Percentiles rank a stretch among this genome's conserved stretches.
phyloP scores from a whole-genome alignment of 208 protist genomes.

The Acanthamoeba culbertsoni region DNA sequence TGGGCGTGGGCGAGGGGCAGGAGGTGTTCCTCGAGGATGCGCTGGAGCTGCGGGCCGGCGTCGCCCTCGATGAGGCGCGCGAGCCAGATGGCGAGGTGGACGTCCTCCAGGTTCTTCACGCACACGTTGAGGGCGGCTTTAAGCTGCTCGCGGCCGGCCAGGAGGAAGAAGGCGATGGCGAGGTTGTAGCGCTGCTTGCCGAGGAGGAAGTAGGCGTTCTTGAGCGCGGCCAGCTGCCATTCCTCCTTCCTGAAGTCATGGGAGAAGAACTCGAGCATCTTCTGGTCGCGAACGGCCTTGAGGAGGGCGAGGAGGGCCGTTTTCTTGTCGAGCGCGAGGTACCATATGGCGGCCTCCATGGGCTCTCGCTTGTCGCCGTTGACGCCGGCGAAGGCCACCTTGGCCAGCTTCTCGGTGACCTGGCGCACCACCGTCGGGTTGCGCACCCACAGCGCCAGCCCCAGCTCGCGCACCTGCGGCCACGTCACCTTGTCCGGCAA shows the following conservation, averaged over 20 bases:
- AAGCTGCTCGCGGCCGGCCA: constrained; percentile 85
- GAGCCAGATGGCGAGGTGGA: constrained; percentile 68
- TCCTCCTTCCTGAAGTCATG: constrained; percentile 81
- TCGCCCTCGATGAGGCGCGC: constrained; percentile 62
- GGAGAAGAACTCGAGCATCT: constrained; percentile 89
- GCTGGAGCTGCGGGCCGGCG: neutral
- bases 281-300: constrained; percentile 86
- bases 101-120: constrained; percentile 66
- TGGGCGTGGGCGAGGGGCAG: neutral
- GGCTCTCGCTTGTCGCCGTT: constrained; percentile 80
- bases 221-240: constrained; percentile 84
- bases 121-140: constrained; percentile 86
- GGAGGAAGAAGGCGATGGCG: constrained; percentile 91
- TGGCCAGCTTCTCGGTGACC: constrained; percentile 78
- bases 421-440: constrained; percentile 60
- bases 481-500: constrained; percentile 54
- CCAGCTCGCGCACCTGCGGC: constrained; percentile 45
- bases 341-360: constrained; percentile 88
- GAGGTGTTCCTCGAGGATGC: constrained; percentile 22
- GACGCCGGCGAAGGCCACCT: constrained; percentile 81
- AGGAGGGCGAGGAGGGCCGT: constrained; percentile 89
- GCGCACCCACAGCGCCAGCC: constrained; percentile 69
- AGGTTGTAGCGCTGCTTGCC: constrained; percentile 88
- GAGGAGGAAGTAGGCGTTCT: constrained; percentile 91
- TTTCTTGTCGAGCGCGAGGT: constrained; percentile 86